These are phyloP conservation scores for Sonneratia alba DNA, from an alignment of 345 rosid species.

Conservation along the genomic window DNA sequence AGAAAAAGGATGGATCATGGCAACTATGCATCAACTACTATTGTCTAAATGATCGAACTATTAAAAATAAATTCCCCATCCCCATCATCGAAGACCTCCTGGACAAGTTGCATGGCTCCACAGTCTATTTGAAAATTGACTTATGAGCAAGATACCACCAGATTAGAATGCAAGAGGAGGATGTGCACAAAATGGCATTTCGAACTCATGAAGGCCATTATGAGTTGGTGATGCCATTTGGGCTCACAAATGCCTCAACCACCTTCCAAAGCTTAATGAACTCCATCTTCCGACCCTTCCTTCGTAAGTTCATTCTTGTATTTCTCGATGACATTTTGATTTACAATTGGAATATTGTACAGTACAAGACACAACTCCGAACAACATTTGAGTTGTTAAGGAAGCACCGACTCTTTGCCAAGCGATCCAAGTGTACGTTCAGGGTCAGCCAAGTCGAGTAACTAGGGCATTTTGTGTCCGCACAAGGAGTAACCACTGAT, in stretches of 20 bases:
- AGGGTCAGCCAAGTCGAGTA: neutral
- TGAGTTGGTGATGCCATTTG: constrained; percentile 16
- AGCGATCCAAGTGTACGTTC: neutral
- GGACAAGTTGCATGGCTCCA: constrained; percentile 4
- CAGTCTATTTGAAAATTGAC: constrained; percentile 4
- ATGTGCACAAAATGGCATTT: constrained; percentile 7
- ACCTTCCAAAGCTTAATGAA: constrained; percentile 13
- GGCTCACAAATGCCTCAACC: constrained; percentile 9
- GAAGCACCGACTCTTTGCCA: neutral
- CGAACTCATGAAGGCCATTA: constrained; percentile 13
- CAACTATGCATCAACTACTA: neutral
- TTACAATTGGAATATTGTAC: neutral
- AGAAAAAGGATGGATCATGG: constrained; percentile 9
- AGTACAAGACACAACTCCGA: neutral
- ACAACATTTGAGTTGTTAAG: neutral
- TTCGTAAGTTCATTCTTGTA: constrained; percentile 1
- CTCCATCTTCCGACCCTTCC: neutral
- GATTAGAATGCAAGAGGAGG: neutral
- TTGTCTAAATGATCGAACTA: neutral
- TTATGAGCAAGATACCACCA: constrained; percentile 7
- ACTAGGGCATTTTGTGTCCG: neutral
- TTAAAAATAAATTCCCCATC: constrained; percentile 7
- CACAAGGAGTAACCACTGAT: neutral
- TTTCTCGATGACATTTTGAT: constrained; percentile 16
- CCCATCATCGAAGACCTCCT: constrained; percentile 3